phyloP scores from a whole-genome alignment of 2,329 filamentous ascomycete species.

The Colletotrichum neosansevieriae region DNA sequence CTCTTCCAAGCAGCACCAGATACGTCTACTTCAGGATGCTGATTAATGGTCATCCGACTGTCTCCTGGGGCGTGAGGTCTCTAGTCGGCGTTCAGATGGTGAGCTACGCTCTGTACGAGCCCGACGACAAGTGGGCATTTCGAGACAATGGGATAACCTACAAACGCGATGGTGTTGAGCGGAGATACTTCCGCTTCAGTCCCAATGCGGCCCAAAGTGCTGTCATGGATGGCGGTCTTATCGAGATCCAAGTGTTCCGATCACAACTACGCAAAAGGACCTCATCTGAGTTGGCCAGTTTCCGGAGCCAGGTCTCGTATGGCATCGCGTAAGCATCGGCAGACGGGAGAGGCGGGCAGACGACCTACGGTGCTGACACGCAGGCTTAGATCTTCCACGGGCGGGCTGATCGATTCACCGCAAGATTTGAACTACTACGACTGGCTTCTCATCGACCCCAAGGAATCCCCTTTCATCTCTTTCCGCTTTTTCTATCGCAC shows the following conservation, averaged over 20 bases:
- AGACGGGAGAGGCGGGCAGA: no score
- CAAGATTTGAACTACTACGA: slow-evolving; percentile 64
- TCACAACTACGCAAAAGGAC: slow-evolving; percentile 60
- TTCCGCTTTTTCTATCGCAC: slow-evolving; percentile 70
- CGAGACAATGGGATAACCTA: slow-evolving; percentile 50
- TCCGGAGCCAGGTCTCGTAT: slow-evolving; percentile 61
- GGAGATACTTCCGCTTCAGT: slow-evolving; percentile 63
- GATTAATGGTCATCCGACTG: slow-evolving; percentile 65
- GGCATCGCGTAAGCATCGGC: slow-evolving; percentile 62
- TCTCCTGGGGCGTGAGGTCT: slow-evolving; percentile 64
- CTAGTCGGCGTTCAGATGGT: slow-evolving; percentile 53
- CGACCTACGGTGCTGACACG: no score
- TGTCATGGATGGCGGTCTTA: slow-evolving; percentile 66
- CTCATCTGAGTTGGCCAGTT: slow-evolving; percentile 56
- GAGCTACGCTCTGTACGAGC: slow-evolving; percentile 62
- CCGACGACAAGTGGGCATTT: slow-evolving; percentile 56
- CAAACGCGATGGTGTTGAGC: slow-evolving; percentile 58
- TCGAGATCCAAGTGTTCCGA: slow-evolving; percentile 66
- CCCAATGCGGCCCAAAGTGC: slow-evolving; percentile 51
- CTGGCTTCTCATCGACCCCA: slow-evolving; percentile 64
- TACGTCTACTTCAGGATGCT: slow-evolving; percentile 67
- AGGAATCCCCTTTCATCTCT: slow-evolving; percentile 63
- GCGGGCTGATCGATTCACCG: slow-evolving; percentile 64
- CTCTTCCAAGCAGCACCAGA: slow-evolving; percentile 47
- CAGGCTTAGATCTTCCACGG: slow-evolving; percentile 59